Base-by-base conservation (phyloP, 1,284 basidiomycete genomes). In the Schizophyllum amplum region DNA sequence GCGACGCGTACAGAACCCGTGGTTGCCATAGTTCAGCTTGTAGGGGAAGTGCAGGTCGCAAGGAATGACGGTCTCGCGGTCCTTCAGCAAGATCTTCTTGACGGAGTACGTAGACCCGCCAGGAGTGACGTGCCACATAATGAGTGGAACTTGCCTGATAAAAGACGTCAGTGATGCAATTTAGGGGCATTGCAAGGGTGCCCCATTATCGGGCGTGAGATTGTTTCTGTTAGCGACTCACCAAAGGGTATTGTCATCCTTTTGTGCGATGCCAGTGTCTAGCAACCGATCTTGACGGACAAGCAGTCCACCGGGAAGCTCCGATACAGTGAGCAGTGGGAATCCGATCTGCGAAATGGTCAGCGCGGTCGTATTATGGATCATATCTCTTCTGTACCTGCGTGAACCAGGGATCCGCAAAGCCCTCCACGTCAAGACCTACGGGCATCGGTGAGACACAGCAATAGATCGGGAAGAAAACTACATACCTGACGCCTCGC, bases 201-300 rank as follows among this genome's bases (percentile, higher is more conserved):
- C n/a, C n/a, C n/a, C n/a, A n/a, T n/a, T n/a, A n/a, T n/a, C n/a
- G n/a, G n/a, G n/a, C n/a, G n/a, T n/a, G n/a, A n/a, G n/a, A n/a
- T n/a, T n/a, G n/a, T n/a, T n/a, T n/a, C n/a, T n/a, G n/a, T n/a
- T n/a, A n/a, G n/a, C n/a, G n/a, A n/a, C n/a, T n/a, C n/a, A n/a
- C n/a, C 90, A 94, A 57, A 87, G 71, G 1, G 88, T 92, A 72
- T 87, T 73, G 66, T 93, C 89, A 63, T 92, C 87, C 64, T 88
- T 77, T 59, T 77, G 77, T 13, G 81, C 82, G 58, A 81, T 81
- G 5, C 89, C 90, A 4, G 83, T 87, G 60, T 84, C 83, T 50
- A 93, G 72, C 79, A 92, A 93, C 24, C 91, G 83, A 68, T 92
- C 88, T 72, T 94, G 91, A 47, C 83, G 80, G 26, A 89, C 71